Conservation (phyloP, 2,329 filamentous ascomycete genomes). For the Cercospora zeina region DNA sequence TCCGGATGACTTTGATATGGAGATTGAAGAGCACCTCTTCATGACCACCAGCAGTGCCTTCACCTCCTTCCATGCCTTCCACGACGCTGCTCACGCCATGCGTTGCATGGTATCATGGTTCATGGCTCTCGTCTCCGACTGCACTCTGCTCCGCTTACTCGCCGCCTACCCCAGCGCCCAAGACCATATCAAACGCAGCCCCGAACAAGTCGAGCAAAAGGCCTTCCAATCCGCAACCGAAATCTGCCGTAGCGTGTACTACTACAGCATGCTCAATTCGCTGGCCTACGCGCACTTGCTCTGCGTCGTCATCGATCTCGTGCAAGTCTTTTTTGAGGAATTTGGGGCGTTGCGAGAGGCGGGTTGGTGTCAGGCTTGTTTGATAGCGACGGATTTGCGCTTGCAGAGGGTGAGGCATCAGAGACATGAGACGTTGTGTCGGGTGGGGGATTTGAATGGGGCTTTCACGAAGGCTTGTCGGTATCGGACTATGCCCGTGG, state of each 20-base stretch:
- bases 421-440: conserved; percentile 15
- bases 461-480: conserved; percentile 20
- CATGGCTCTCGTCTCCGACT: conserved; percentile 17
- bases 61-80: conserved; percentile 21
- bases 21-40: conserved; percentile 25
- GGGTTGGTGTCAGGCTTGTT: conserved; percentile 21
- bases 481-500: conserved; percentile 17
- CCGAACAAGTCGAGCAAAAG: conserved; percentile 38
- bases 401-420: conserved; percentile 9
- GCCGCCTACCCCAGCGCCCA: conserved; percentile 7
- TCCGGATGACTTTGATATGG: conserved; percentile 17
- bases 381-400: conserved; percentile 20
- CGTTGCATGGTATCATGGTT: conserved; percentile 17
- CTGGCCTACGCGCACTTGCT: conserved; percentile 18
- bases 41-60: conserved; percentile 21
- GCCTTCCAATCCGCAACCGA: conserved; percentile 19
- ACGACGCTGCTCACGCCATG: conserved; percentile 18
- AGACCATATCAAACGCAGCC: conserved; percentile 4
- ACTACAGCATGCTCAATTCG: conserved; percentile 21
- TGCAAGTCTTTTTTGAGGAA: conserved; percentile 19
- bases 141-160: conserved; percentile 20
- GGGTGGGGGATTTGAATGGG: conserved; percentile 17
- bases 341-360: conserved; percentile 16
- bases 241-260: conserved; percentile 22
- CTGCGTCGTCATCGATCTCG: conserved; percentile 20